Conservation (phyloP, 2,329 filamentous ascomycete genomes). For the Daldinia sp. region DNA sequence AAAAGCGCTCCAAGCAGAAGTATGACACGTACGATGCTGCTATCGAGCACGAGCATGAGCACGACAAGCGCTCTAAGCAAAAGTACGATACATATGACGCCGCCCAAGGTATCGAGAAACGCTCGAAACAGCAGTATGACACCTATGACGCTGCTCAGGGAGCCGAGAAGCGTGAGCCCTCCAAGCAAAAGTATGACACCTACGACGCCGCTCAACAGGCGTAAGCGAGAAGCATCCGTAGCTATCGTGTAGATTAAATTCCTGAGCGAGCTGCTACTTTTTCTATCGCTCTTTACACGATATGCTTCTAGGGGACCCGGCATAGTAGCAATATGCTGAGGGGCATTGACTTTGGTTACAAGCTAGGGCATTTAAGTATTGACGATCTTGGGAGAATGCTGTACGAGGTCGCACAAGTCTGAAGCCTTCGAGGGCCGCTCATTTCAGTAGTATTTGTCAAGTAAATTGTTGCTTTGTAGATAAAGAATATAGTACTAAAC, state of each 20-base stretch:
- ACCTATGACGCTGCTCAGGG: not conserved
- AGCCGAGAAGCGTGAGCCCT: not conserved
- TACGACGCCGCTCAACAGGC: not conserved
- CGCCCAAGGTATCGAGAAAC: not conserved
- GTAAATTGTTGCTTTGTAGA: not conserved
- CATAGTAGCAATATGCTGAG: not conserved
- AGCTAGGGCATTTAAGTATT: not conserved
- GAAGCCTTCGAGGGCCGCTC: not conserved
- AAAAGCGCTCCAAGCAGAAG: not conserved
- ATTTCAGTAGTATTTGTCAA: not conserved
- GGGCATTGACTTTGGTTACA: not conserved
- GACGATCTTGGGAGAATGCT: not conserved
- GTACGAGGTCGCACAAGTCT: not conserved
- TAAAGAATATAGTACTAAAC: not conserved
- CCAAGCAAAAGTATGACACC: not conserved
- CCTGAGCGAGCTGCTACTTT: not conserved
- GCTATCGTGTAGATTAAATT: not conserved
- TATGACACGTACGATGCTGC: not conserved
- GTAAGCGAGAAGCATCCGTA: not conserved
- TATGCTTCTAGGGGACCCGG: not conserved
- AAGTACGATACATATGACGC: not conserved
- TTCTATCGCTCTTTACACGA: not conserved
- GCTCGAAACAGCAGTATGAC: not conserved
- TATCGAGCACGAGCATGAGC: too few species aligned
- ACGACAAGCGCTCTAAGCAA: not conserved